phyloP scores from a whole-genome alignment of 164 flowering plant genomes.

The grape (Vitis vinifera) region DNA sequence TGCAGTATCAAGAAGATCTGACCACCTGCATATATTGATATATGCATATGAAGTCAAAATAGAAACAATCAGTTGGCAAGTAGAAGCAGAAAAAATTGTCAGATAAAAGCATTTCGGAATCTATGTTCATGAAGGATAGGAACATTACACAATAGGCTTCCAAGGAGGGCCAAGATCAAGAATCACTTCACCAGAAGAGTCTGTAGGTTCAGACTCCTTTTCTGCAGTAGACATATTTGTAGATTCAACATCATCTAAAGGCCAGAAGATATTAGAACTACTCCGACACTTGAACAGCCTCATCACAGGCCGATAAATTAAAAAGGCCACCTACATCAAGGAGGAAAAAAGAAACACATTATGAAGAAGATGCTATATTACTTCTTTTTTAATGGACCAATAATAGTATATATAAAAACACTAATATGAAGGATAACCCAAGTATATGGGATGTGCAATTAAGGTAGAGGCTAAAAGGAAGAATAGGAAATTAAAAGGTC shows the following conservation, averaged over 20 bases:
- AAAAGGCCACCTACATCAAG: conserved; percentile 76
- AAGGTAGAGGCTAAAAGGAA: too few relatives aligned
- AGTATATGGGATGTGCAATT: neutral
- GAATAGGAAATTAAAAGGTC: too few relatives aligned
- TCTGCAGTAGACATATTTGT: conserved; percentile 26
- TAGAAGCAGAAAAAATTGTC: neutral
- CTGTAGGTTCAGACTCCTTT: conserved; percentile 44
- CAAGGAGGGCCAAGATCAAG: conserved; percentile 66
- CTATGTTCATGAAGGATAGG: neutral
- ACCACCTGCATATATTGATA: conserved; percentile 69
- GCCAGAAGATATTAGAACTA: conserved; percentile 74
- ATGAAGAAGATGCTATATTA: neutral
- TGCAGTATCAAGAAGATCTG: conserved; percentile 81
- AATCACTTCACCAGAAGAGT: conserved; percentile 35
- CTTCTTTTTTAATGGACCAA: too few relatives aligned
- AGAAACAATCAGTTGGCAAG: neutral
- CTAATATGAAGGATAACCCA: too few relatives aligned
- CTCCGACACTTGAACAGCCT: conserved; percentile 73
- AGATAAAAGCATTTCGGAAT: neutral
- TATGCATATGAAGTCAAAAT: neutral
- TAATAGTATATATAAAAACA: too few relatives aligned
- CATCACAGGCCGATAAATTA: conserved; percentile 95
- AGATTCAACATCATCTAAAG: conserved; percentile 52
- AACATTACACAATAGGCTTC: conserved; percentile 58
- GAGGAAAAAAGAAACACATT: conserved; percentile 2